Evolutionary conservation across 148 eudicot genomes (phyloP).

Genomic region (Fagopyrum esculentum): DNA sequence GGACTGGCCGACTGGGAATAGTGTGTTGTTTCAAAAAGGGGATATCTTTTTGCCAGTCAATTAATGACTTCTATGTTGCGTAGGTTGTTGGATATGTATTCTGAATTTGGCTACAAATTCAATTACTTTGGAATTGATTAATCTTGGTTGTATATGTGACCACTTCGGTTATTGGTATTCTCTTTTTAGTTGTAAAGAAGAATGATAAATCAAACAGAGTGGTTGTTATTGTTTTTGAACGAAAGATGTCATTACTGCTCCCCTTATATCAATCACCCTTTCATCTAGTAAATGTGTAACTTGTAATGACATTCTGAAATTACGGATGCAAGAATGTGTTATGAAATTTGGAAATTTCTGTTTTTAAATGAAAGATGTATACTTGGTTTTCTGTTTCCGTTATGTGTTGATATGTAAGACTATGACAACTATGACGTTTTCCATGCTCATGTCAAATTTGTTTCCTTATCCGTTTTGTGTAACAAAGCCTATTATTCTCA

Average conservation of each 20-base stretch:
- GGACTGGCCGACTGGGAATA: too few species aligned
- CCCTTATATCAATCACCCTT: background rate
- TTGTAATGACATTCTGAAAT: background rate
- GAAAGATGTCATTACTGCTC: background rate
- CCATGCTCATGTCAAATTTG: too few species aligned
- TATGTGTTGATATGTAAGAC: too few species aligned
- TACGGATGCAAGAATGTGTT: too few species aligned
- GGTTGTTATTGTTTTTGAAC: background rate
- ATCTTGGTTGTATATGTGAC: background rate
- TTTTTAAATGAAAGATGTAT: too few species aligned
- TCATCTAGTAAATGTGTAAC: background rate
- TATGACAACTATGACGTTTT: too few species aligned
- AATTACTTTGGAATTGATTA: background rate
- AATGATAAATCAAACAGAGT: background rate
- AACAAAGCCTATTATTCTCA: background rate
- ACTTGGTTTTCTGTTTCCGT: too few species aligned
- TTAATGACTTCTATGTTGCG: background rate
- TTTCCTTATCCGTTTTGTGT: too few species aligned
- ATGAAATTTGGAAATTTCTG: too few species aligned
- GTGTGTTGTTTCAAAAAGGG: background rate
- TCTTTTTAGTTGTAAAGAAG: background rate
- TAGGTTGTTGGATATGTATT: background rate
- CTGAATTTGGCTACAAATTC: background rate
- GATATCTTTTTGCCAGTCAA: background rate
- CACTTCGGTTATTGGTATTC: background rate